Conservation (phyloP, 768 basidiomycete genomes). For the Tylopilus subfusipes region DNA sequence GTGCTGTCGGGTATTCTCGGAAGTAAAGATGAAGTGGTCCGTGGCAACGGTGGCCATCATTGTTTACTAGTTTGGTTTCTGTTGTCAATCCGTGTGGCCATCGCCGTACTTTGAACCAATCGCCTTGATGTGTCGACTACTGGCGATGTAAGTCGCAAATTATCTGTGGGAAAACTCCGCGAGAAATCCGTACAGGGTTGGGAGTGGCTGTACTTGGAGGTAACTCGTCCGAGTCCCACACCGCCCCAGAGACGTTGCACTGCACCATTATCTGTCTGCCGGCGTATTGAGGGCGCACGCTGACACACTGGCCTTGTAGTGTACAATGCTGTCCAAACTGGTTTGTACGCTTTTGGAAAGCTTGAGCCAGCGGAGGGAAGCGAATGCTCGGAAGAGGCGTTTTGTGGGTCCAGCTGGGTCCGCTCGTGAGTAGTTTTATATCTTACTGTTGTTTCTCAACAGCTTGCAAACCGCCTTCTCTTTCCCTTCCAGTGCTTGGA, state of each 20-base stretch:
- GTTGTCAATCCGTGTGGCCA: too few relatives aligned
- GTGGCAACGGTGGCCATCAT: too few relatives aligned
- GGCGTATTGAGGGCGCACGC: neutral
- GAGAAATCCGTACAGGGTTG: too few relatives aligned
- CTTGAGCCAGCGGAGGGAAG: constrained; percentile 4
- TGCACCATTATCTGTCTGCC: neutral
- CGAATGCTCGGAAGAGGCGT: constrained; percentile 2
- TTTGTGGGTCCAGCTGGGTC: constrained; percentile 23
- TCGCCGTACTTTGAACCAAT: too few relatives aligned
- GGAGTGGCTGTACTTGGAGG: too few relatives aligned
- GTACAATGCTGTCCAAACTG: neutral
- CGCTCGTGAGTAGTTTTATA: neutral
- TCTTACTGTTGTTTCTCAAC: constrained; percentile 1
- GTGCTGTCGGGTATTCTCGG: neutral
- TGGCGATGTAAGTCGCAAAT: too few relatives aligned
- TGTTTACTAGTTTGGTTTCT: too few relatives aligned
- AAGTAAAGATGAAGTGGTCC: neutral
- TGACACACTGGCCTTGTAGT: constrained; percentile 4
- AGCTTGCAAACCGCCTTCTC: neutral
- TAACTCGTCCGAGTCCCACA: too few relatives aligned
- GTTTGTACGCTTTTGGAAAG: constrained; percentile 21
- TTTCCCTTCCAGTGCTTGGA: neutral
- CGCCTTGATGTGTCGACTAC: too few relatives aligned
- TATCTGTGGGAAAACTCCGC: too few relatives aligned
- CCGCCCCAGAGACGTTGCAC: too few relatives aligned